Conservation (phyloP, 805 yeast species). For the Lachancea kluyveri region DNA sequence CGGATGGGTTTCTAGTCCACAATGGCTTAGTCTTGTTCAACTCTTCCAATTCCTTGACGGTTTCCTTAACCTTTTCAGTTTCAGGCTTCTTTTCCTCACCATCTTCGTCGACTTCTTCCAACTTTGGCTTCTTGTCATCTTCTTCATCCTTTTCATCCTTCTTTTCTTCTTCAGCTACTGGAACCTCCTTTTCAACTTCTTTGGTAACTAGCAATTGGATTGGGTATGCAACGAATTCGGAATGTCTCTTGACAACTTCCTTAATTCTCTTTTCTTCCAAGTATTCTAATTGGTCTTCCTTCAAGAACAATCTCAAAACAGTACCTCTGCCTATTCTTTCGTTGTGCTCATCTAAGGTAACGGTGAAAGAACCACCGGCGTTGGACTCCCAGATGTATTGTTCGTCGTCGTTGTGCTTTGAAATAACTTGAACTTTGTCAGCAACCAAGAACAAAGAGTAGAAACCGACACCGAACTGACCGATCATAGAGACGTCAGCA, state of each 20-base stretch:
- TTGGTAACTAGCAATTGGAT: conserved; percentile 96
- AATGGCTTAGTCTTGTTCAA: conserved; percentile 97
- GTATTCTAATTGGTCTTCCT: conserved; percentile 98
- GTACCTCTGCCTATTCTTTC: conserved; percentile 94
- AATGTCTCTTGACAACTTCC: conserved; percentile 99
- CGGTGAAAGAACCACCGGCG: conserved; percentile 99
- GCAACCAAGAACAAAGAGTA: conserved; percentile 98
- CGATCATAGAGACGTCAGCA: conserved; percentile 99
- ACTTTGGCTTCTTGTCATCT: conserved; percentile 65
- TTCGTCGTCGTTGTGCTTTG: conserved; percentile 98
- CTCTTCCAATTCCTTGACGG: conserved; percentile 94
- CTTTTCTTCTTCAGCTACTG: conserved; percentile 65
- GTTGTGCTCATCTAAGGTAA: conserved; percentile 80
- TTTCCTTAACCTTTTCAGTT: conserved; percentile 86
- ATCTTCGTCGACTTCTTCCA: conserved; percentile 69
- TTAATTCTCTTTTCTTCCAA: conserved; percentile 99
- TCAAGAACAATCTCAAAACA: conserved; percentile 87
- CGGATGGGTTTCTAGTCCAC: conserved; percentile 99
- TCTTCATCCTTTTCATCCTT: conserved; percentile 44
- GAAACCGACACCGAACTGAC: conserved; percentile 99
- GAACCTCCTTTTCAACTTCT: conserved; percentile 98
- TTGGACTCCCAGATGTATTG: conserved; percentile 99
- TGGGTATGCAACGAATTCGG: conserved; percentile 99
- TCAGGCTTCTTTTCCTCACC: conserved; percentile 67
- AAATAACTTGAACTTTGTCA: conserved; percentile 96